Conservation (phyloP, 2,329 filamentous ascomycete genomes). For the Xylaria sp. region DNA sequence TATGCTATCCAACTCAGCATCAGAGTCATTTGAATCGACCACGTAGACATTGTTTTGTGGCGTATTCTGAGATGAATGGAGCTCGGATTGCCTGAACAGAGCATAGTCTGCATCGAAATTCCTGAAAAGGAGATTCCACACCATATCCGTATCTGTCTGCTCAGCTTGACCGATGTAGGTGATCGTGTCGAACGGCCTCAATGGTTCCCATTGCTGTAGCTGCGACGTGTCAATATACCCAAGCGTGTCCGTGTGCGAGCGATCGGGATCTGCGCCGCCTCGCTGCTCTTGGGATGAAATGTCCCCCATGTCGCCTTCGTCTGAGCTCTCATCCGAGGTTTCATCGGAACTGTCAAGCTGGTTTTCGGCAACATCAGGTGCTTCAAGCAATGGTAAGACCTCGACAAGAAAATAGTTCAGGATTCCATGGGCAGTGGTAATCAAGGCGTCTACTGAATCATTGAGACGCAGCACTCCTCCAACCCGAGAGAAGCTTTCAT, state of each 20-base stretch:
- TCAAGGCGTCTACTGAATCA: slow-evolving; percentile 5
- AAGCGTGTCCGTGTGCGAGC: neutral
- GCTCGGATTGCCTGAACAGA: neutral
- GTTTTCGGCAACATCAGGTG: neutral
- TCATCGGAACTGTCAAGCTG: neutral
- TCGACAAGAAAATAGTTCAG: slow-evolving; percentile 2
- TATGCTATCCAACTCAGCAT: neutral
- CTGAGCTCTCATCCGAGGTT: neutral
- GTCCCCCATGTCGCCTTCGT: neutral
- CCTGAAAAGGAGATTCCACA: neutral
- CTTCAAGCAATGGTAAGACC: neutral
- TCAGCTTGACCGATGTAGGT: slow-evolving; percentile 10
- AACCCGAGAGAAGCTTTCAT: slow-evolving; percentile 9
- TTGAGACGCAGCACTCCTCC: slow-evolving; percentile 13
- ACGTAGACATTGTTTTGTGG: neutral
- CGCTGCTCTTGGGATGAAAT: neutral
- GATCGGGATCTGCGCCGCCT: neutral
- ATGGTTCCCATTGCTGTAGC: neutral
- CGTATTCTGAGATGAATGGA: neutral
- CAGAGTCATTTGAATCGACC: too few relatives aligned
- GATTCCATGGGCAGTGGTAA: slow-evolving; percentile 16
- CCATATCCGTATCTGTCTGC: neutral
- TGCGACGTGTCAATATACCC: neutral
- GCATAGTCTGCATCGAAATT: slow-evolving; percentile 17
- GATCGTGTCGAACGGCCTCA: slow-evolving; percentile 14